Conservation (phyloP, 805 yeast genomes). For the Wickerhamiella shivajii region DNA sequence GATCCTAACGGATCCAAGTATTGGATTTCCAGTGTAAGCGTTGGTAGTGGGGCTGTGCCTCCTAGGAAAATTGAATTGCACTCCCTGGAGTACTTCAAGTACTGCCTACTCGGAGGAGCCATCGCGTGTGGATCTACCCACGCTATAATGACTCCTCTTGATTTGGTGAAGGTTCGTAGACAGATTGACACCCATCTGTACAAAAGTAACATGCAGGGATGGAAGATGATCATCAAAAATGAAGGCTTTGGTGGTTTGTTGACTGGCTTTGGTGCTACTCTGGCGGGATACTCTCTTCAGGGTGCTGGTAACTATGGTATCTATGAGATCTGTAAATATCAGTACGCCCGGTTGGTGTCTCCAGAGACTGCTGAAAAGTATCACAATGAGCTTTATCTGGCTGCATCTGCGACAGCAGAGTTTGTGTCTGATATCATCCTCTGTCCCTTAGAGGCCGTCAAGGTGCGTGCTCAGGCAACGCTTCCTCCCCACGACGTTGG, state of each 20-base stretch:
- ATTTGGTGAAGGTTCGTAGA: conserved; percentile 82
- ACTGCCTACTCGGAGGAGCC: conserved; percentile 67
- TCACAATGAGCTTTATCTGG: conserved; percentile 60
- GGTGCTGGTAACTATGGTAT: conserved; percentile 97
- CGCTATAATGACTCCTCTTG: conserved; percentile 83
- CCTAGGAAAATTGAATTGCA: conserved; percentile 34
- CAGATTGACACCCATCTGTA: conserved; percentile 71
- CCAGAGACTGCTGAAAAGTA: conserved; percentile 43
- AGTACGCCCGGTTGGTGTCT: conserved; percentile 55
- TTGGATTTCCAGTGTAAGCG: conserved; percentile 23
- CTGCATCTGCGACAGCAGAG: conserved; percentile 89
- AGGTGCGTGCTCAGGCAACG: conserved; percentile 87
- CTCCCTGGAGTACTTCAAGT: conserved; percentile 48
- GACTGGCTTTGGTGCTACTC: conserved; percentile 87
- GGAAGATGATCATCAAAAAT: conserved; percentile 52
- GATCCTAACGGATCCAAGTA: conserved; percentile 26
- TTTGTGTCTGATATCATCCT: conserved; percentile 78
- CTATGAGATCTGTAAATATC: conserved; percentile 79
- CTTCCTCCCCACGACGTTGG: conserved; percentile 67
- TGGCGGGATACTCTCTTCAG: conserved; percentile 84
- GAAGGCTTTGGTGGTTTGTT: conserved; percentile 66
- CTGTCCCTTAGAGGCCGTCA: conserved; percentile 92
- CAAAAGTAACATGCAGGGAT: conserved; percentile 68
- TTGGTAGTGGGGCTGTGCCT: conserved; percentile 19
- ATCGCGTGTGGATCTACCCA: conserved; percentile 95